Percentiles rank a stretch among this genome's conserved stretches.
These are phyloP conservation scores for Haplosporangium sp. DNA, from an alignment of 371 early-diverging fungal species.

Conservation along the genomic window DNA sequence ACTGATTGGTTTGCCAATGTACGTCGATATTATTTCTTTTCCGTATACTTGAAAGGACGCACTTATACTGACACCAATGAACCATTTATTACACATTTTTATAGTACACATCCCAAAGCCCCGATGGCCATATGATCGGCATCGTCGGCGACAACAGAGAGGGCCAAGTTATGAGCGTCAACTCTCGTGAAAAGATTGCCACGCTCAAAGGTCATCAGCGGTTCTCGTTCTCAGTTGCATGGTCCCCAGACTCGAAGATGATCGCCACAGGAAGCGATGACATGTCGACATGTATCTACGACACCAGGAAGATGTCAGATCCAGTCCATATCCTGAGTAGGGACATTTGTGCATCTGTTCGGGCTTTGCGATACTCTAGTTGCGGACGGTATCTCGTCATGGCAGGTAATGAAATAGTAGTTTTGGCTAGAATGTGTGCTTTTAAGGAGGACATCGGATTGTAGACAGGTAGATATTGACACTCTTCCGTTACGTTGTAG, in stretches of 20 bases:
- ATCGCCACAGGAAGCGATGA: slow-evolving; percentile 91
- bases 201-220: slow-evolving; percentile 76
- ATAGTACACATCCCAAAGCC: slow-evolving; percentile 76
- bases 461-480: background rate
- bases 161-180: slow-evolving; percentile 66
- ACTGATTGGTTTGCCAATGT: slow-evolving; percentile 81
- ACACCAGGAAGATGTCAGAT: slow-evolving; percentile 71
- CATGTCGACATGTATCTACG: slow-evolving; percentile 73
- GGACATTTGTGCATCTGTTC: slow-evolving; percentile 76
- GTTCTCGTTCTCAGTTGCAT: slow-evolving; percentile 85
- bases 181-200: slow-evolving; percentile 61
- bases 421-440: background rate
- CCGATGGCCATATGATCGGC: slow-evolving; percentile 73
- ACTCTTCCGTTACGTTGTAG: slow-evolving; percentile 29
- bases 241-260: slow-evolving; percentile 78
- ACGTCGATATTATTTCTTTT: slow-evolving; percentile 24
- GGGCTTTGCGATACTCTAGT: slow-evolving; percentile 77
- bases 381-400: slow-evolving; percentile 78
- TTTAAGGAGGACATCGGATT: background rate
- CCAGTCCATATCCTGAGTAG: slow-evolving; percentile 71
- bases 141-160: slow-evolving; percentile 81
- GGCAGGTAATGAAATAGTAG: slow-evolving; percentile 60
- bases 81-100: too few relatives aligned
- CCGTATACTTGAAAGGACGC: too few relatives aligned
- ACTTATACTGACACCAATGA: background rate